phyloP scores from a whole-genome alignment of 2,329 filamentous ascomycete genomes.

The Alternaria viburni region DNA sequence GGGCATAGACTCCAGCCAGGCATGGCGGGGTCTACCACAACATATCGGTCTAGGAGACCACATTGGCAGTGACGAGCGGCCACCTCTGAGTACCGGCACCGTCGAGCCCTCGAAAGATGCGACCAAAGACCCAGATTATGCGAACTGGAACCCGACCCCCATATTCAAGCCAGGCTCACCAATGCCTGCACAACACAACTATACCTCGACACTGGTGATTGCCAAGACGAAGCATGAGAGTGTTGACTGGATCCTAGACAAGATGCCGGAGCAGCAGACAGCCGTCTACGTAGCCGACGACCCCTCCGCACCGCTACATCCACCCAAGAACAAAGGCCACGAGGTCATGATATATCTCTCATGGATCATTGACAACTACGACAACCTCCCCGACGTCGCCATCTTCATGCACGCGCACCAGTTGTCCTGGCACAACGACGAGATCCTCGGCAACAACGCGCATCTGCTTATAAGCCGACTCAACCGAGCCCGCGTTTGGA shows the following conservation, averaged over 20 bases:
- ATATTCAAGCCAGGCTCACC: conserved; percentile 40
- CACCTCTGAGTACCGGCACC: conserved; percentile 11
- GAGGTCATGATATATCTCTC: conserved; percentile 68
- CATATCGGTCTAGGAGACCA: conserved; percentile 50
- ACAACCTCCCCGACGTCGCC: conserved; percentile 62
- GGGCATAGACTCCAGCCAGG: conserved; percentile 36
- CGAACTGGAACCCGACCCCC: conserved; percentile 48
- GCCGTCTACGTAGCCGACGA: conserved; percentile 63
- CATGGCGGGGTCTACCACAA: conserved; percentile 50
- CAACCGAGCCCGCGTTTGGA: conserved; percentile 54
- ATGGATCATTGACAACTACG: conserved; percentile 68
- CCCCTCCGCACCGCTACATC: conserved; percentile 53
- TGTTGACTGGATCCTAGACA: conserved; percentile 60
- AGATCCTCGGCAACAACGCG: conserved; percentile 54
- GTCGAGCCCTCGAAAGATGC: conserved; percentile 9
- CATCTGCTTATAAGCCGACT: conserved; percentile 54
- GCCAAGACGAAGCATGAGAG: conserved; percentile 60
- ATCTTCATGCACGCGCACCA: conserved; percentile 69
- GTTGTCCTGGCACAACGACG: conserved; percentile 65
- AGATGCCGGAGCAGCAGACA: conserved; percentile 56
- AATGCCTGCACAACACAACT: conserved; percentile 55
- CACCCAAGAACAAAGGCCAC: conserved; percentile 65
- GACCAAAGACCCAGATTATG: conserved; percentile 38
- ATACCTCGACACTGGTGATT: conserved; percentile 62
- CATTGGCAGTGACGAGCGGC: conserved; percentile 20